Percentiles rank a stretch among this genome's conserved stretches.
Conservation (phyloP, 2,329 filamentous ascomycete species). For the Geosmithia morbida region DNA sequence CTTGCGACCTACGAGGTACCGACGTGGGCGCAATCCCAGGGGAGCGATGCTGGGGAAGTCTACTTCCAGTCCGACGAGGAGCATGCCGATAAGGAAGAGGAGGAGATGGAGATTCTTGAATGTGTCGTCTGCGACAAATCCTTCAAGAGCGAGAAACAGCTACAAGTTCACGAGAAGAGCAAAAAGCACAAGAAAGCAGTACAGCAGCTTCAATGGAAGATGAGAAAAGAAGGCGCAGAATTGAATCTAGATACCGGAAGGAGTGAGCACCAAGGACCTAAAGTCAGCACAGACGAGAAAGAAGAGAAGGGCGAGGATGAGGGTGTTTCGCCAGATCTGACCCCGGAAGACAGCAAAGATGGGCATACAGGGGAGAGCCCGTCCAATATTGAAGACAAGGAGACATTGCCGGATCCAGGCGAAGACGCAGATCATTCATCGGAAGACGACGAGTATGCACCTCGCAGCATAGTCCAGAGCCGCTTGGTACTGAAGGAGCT, state of each 20-base stretch:
- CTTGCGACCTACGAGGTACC: slow-evolving; percentile 51
- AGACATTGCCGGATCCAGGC: slow-evolving; percentile 3
- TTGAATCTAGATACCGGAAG: slow-evolving; percentile 28
- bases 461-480: slow-evolving; percentile 25
- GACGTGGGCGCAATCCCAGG: slow-evolving; percentile 57
- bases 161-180: slow-evolving; percentile 83
- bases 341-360: background rate
- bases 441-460: slow-evolving; percentile 29
- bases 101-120: slow-evolving; percentile 46
- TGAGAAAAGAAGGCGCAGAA: slow-evolving; percentile 64
- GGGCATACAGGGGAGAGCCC: too few relatives aligned
- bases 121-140: slow-evolving; percentile 66
- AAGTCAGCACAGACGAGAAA: background rate
- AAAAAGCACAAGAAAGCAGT: slow-evolving; percentile 90
- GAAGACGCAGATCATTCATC: background rate
- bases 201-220: slow-evolving; percentile 63
- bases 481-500: slow-evolving; percentile 15
- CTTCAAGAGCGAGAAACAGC: slow-evolving; percentile 88
- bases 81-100: slow-evolving; percentile 40
- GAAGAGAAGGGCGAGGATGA: slow-evolving; percentile 5
- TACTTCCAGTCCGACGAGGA: slow-evolving; percentile 35
- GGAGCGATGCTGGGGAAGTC: slow-evolving; percentile 35
- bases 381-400: background rate
- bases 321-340: background rate
- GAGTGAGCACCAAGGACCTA: background rate